phyloP scores from a whole-genome alignment of 2,329 filamentous ascomycete species.

The Hyphodiscus sp. region DNA sequence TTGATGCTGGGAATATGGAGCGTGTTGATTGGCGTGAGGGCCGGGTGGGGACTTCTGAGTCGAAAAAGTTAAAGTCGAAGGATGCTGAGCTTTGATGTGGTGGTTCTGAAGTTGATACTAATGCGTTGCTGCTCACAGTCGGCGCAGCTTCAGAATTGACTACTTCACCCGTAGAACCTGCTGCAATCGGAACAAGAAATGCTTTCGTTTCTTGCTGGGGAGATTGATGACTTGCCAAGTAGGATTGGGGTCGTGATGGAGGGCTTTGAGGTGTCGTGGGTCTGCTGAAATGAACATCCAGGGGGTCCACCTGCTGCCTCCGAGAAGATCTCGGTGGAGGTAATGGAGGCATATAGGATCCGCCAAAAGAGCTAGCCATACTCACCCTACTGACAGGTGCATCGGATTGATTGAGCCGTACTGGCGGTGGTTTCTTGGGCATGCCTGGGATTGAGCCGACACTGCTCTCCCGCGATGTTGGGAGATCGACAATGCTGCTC shows the following conservation, averaged over 20 bases:
- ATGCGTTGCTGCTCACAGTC: not conserved
- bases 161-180: not conserved
- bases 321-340: constrained; percentile 7
- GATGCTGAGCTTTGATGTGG: not conserved
- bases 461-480: constrained; percentile 1
- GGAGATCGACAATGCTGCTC: constrained; percentile 9
- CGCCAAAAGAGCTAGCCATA: not conserved
- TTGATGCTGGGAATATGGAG: constrained; percentile 10
- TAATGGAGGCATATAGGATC: constrained; percentile 14
- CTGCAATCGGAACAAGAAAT: not conserved
- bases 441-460: constrained; percentile 1
- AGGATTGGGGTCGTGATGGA: constrained; percentile 13
- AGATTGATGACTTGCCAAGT: constrained; percentile 15
- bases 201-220: constrained; percentile 9
- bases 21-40: constrained; percentile 5
- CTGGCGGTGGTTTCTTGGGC: constrained; percentile 16
- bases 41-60: constrained; percentile 4
- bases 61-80: not conserved
- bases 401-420: constrained; percentile 10
- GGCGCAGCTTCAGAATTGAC: not conserved
- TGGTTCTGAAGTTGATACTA: constrained; percentile 1
- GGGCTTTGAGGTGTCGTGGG: constrained; percentile 10
- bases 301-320: constrained; percentile 15
- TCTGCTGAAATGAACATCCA: constrained; percentile 20
- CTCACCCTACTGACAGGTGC: not conserved